Percentiles rank a stretch among this genome's conserved stretches.
phyloP scores from a whole-genome alignment of 2,329 filamentous ascomycete species.

The Pochonia chlamydosporia region DNA sequence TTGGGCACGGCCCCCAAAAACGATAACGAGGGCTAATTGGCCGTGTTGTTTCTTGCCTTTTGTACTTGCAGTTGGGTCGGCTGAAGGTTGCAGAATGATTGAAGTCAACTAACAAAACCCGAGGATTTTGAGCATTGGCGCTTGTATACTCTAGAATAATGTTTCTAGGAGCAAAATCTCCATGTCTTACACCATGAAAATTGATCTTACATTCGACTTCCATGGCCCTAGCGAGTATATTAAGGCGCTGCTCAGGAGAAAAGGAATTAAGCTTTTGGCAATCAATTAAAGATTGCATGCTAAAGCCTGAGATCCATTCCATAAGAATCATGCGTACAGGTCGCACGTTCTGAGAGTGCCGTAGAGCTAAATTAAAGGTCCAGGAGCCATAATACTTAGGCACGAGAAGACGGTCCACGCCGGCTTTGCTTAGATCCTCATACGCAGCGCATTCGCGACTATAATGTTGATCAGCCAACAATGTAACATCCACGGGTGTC shows the following conservation, averaged over 20 bases:
- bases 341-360: neutral
- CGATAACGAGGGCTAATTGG: conserved; percentile 4
- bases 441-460: conserved; percentile 7
- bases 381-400: conserved; percentile 8
- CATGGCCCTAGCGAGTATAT: conserved; percentile 4
- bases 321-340: conserved; percentile 7
- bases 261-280: neutral
- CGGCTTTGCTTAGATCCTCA: conserved; percentile 2
- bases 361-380: conserved; percentile 1
- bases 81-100: neutral
- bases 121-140: neutral
- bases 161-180: conserved; percentile 5
- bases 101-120: conserved; percentile 2
- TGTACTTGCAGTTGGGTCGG: neutral
- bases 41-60: neutral
- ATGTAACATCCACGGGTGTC: conserved; percentile 3
- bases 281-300: conserved; percentile 3
- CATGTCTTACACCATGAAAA: neutral
- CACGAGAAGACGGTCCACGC: neutral
- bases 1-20: conserved; percentile 2
- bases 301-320: conserved; percentile 6
- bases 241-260: conserved; percentile 4
- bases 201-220: neutral
- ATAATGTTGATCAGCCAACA: conserved; percentile 1
- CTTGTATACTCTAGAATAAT: conserved; percentile 4